Percentiles rank a stretch among this genome's conserved stretches.
Conservation (phyloP, 1,139 yeast genomes). For the Lodderomyces margitis region DNA sequence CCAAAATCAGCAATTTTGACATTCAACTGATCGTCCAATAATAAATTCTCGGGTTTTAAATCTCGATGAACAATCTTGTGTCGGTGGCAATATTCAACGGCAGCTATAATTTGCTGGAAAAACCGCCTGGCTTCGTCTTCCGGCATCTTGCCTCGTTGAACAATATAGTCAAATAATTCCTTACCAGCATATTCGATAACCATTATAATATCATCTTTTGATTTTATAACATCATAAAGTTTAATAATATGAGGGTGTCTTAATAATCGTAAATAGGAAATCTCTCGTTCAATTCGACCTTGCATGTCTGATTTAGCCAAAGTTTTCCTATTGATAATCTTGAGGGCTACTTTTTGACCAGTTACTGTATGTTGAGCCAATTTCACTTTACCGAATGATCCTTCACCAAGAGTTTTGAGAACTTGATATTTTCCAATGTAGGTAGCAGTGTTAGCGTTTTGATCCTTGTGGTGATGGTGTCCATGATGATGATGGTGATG, state of each 20-base stretch:
- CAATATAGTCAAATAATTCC: slow-evolving; percentile 93
- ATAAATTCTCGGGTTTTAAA: slow-evolving; percentile 89
- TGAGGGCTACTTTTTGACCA: slow-evolving; percentile 90
- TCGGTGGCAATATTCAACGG: slow-evolving; percentile 96
- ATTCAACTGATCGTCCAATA: slow-evolving; percentile 85
- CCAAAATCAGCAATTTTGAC: slow-evolving; percentile 98
- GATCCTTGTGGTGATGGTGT: slow-evolving; percentile 7
- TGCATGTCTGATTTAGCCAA: slow-evolving; percentile 97
- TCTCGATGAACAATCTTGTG: slow-evolving; percentile 98
- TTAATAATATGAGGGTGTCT: slow-evolving; percentile 98
- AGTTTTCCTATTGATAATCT: slow-evolving; percentile 90
- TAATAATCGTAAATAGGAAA: slow-evolving; percentile 79
- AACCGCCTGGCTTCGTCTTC: slow-evolving; percentile 93
- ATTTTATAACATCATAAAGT: slow-evolving; percentile 91
- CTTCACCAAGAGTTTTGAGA: slow-evolving; percentile 93
- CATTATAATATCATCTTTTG: slow-evolving; percentile 96
- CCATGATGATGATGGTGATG: slow-evolving; percentile 16
- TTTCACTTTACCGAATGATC: slow-evolving; percentile 96
- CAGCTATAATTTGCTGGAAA: slow-evolving; percentile 96
- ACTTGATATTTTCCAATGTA: slow-evolving; percentile 92
- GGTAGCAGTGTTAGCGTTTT: slow-evolving; percentile 36
- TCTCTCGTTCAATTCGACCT: slow-evolving; percentile 93
- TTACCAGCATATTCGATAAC: slow-evolving; percentile 97
- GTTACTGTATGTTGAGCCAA: slow-evolving; percentile 91
- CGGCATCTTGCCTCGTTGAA: slow-evolving; percentile 91